Evolutionary conservation across 1,284 basidiomycete species (phyloP).

Genomic region (Leccinum pallidistipes): DNA sequence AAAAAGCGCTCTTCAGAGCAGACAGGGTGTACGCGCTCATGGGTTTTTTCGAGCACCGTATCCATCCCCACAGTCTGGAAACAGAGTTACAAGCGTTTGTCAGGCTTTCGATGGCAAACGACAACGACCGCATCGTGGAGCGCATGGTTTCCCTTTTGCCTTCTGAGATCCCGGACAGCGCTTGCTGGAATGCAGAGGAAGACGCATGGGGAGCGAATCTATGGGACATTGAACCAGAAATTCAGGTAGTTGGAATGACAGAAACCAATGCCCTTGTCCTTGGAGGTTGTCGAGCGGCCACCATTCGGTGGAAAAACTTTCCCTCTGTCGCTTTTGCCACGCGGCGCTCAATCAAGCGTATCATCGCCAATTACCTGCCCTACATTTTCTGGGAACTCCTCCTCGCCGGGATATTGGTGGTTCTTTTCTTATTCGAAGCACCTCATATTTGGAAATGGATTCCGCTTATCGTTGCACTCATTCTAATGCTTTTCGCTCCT

Average conservation of each 20-base stretch:
- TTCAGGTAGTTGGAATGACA: constrained; percentile 30
- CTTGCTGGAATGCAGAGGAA: constrained; percentile 24
- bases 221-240: constrained; percentile 28
- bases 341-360: constrained; percentile 17
- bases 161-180: background rate
- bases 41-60: constrained; percentile 32
- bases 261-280: constrained; percentile 22
- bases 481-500: constrained; percentile 24
- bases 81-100: constrained; percentile 27
- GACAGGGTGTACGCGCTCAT: constrained; percentile 32
- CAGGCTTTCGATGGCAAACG: constrained; percentile 31
- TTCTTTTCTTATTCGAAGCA: fast-evolving
- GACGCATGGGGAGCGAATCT: constrained; percentile 24
- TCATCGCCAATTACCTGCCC: constrained; percentile 15
- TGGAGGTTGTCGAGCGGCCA: constrained; percentile 29
- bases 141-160: constrained; percentile 28
- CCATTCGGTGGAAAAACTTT: constrained; percentile 31
- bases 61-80: constrained; percentile 22
- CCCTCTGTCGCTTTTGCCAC: constrained; percentile 21
- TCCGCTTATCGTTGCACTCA: background rate
- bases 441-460: too few relatives aligned
- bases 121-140: constrained; percentile 28
- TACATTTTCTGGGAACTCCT: constrained; percentile 12
- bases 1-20: constrained; percentile 9
- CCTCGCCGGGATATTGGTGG: background rate